Evolutionary conservation across 2,329 filamentous ascomycete species (phyloP).

Genomic region (Talaromyces sp.): DNA sequence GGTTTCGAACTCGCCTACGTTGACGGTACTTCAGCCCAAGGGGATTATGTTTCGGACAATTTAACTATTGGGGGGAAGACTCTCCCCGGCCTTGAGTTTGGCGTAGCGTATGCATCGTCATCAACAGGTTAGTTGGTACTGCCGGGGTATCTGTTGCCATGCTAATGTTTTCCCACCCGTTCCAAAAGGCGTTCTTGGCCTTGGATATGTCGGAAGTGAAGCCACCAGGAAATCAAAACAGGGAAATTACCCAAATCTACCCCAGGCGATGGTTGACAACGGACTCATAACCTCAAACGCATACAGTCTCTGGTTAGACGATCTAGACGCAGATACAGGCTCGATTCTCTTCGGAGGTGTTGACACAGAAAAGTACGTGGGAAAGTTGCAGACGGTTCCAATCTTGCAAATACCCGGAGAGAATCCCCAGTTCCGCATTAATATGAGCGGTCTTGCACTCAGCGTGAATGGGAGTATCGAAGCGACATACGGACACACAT

Average conservation of each 20-base stretch:
- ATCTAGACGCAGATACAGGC: constrained; percentile 61
- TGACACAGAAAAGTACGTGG: constrained; percentile 61
- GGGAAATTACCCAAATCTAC: constrained; percentile 61
- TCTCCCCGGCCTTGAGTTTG: background rate
- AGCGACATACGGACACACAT: background rate
- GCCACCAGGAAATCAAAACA: constrained; percentile 41
- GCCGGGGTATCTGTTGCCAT: background rate
- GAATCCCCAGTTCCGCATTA: background rate
- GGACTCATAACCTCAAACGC: constrained; percentile 62
- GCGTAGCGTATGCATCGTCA: background rate
- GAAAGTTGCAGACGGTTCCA: constrained; percentile 62
- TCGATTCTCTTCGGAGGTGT: constrained; percentile 72
- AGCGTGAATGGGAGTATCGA: background rate
- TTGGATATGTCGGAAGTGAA: constrained; percentile 78
- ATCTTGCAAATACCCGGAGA: constrained; percentile 30
- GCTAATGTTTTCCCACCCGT: background rate
- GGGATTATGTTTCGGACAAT: constrained; percentile 34
- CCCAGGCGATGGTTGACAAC: constrained; percentile 57
- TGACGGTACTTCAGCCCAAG: constrained; percentile 25
- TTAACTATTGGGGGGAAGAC: constrained; percentile 23
- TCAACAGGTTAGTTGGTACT: background rate
- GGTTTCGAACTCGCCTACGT: background rate
- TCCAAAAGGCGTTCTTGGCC: constrained; percentile 73
- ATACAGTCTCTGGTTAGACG: constrained; percentile 75
- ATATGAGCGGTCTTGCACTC: background rate